A percentile compares a stretch with the other conserved stretches of the same genome.
Evolutionary conservation across 352 stramenopile species (phyloP).

Genomic region (Phytophthora tubulina): DNA sequence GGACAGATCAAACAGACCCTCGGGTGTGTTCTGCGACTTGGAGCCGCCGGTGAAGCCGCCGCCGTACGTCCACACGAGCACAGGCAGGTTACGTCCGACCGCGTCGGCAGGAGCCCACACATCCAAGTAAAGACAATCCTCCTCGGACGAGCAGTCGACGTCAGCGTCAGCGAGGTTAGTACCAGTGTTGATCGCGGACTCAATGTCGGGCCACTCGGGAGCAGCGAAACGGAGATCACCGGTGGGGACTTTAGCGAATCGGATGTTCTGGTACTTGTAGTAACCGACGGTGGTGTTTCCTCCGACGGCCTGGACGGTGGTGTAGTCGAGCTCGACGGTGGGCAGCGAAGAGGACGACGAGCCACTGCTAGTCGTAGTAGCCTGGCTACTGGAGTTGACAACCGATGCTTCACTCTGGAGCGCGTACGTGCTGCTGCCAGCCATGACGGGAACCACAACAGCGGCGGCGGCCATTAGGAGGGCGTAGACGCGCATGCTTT

Average conservation of each 20-base stretch:
- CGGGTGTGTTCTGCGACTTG: slow-evolving; percentile 29
- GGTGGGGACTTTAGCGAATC: slow-evolving; percentile 34
- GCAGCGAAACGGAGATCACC: slow-evolving; percentile 39
- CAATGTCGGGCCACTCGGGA: slow-evolving; percentile 31
- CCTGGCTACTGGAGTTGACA: slow-evolving; percentile 11
- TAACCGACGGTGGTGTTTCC: slow-evolving; percentile 44
- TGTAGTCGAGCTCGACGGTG: slow-evolving; percentile 41
- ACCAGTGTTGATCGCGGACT: slow-evolving; percentile 36
- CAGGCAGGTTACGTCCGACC: slow-evolving; percentile 34
- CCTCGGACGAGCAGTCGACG: slow-evolving; percentile 29
- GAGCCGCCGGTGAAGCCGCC: slow-evolving; percentile 41
- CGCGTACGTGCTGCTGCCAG: slow-evolving; percentile 17
- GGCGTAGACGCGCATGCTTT: slow-evolving; percentile 24
- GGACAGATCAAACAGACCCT: slow-evolving; percentile 37
- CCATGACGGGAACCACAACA: slow-evolving; percentile 3
- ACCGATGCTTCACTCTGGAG: not conserved
- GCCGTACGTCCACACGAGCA: slow-evolving; percentile 50
- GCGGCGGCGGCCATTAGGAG: slow-evolving; percentile 21
- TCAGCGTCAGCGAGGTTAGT: slow-evolving; percentile 39
- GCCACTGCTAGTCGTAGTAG: not conserved
- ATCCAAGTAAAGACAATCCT: slow-evolving; percentile 53
- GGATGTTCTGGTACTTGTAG: slow-evolving; percentile 52
- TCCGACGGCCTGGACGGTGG: slow-evolving; percentile 33
- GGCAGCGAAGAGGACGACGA: slow-evolving; percentile 25
- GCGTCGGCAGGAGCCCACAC: slow-evolving; percentile 42